Evolutionary conservation across 192 early-diverging fungal genomes (phyloP).

Genomic region (Dispira simplex): DNA sequence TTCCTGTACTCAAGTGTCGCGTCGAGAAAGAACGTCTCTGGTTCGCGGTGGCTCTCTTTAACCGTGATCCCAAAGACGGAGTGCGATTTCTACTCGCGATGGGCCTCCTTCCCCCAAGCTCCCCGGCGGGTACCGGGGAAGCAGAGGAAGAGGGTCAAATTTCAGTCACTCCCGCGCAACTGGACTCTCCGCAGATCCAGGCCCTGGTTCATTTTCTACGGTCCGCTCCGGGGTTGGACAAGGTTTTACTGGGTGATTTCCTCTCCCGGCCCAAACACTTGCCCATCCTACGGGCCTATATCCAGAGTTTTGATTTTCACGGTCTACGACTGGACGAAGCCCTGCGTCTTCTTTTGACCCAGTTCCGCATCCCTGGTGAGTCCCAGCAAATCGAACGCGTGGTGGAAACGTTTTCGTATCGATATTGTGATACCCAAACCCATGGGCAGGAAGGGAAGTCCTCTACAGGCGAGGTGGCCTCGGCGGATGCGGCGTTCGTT

Average conservation of each 20-base stretch:
- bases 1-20: too few relatives aligned
- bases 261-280: conserved; percentile 71
- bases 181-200: conserved; percentile 4
- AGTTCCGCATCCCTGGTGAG: conserved; percentile 94
- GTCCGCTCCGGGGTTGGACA: conserved; percentile 72
- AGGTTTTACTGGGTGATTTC: conserved; percentile 76
- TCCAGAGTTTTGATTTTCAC: conserved; percentile 74
- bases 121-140: background rate
- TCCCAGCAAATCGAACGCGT: conserved; percentile 95
- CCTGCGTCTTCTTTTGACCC: conserved; percentile 75
- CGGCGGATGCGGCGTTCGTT: conserved; percentile 68
- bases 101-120: conserved; percentile 15
- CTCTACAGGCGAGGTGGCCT: conserved; percentile 46
- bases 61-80: conserved; percentile 73
- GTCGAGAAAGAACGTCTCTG: conserved; percentile 53
- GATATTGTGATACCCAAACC: conserved; percentile 47
- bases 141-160: background rate
- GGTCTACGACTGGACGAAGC: conserved; percentile 87
- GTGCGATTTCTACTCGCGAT: conserved; percentile 58
- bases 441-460: conserved; percentile 13
- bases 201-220: conserved; percentile 63
- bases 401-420: conserved; percentile 76
- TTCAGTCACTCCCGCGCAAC: background rate
- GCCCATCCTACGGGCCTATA: conserved; percentile 72
- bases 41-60: conserved; percentile 69